Evolutionary conservation across 2,329 filamentous ascomycete genomes (phyloP), one percentile per base, ranked within the genome.

Genomic region (Ceratocystiopsis sp.): DNA sequence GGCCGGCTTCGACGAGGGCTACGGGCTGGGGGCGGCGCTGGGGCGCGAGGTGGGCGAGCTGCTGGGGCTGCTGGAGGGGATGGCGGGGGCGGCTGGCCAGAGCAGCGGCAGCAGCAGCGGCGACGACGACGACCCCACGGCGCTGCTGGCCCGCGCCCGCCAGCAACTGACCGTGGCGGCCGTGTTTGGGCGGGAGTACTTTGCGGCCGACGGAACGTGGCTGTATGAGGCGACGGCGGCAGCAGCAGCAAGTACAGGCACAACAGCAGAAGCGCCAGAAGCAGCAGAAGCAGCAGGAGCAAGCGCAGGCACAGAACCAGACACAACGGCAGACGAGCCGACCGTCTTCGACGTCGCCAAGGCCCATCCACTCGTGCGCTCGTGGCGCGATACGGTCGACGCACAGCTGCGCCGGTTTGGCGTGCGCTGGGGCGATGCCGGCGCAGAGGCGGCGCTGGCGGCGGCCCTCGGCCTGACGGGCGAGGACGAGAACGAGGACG

Each of bases 1-100:
- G 61, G 68, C 69, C 14, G 89, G 89, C 0, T 96, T 98, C 55
- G 91, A 98, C 57, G 84, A 89, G 50, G 89, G 89, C 0, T 96
- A 86, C 57, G 69, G 76, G 14, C 67, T 96, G 0, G 91, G 91
- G 13, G 87, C 85, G 1, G 77, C 80, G 42, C 64, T 96, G 29
- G 91, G 89, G 0, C 59, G 82, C 49, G 69, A 70, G 25, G 80
- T 78, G 0, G 91, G 91, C 0, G 76, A 75, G 50, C 62, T 93
- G 13, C 59, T 93, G 4, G 91, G 91, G 0, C 63, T 84, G 4
- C 55, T 95, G 7, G 84, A 93, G 54, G 85, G 81, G 0, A 61
- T 94, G 17, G 59, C 7, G 50, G 19, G 19, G 5, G 33, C 49
- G 11, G 53, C 55, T 5, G 42, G 52, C 42, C 46, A 42, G 37